phyloP scores from a whole-genome alignment of 2,329 filamentous ascomycete genomes.

The Stagonosporopsis cucurbitacearum region DNA sequence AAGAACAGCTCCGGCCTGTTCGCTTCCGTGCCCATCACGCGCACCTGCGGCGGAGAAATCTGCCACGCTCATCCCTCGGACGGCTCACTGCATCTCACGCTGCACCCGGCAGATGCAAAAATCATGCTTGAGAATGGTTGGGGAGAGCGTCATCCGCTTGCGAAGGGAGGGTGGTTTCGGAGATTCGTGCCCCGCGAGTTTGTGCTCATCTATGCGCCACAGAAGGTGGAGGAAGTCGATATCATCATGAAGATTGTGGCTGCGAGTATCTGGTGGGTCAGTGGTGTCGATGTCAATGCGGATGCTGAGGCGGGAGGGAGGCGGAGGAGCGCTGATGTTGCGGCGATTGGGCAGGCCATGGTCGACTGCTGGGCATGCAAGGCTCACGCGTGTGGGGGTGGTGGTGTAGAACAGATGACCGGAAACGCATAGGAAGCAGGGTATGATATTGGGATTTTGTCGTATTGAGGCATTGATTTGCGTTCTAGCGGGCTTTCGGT shows the following conservation, averaged over 20 bases:
- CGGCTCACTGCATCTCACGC: constrained; percentile 76
- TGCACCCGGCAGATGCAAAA: constrained; percentile 79
- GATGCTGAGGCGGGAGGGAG: constrained; percentile 18
- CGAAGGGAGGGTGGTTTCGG: constrained; percentile 69
- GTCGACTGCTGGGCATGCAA: constrained; percentile 38
- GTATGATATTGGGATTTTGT: not conserved
- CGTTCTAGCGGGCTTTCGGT: constrained; percentile 10
- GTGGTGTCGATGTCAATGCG: constrained; percentile 45
- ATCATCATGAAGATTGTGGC: constrained; percentile 73
- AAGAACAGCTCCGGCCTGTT: constrained; percentile 83
- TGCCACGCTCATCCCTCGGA: constrained; percentile 81
- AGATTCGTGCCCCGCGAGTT: constrained; percentile 77
- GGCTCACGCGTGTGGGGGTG: constrained; percentile 32
- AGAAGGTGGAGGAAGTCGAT: constrained; percentile 70
- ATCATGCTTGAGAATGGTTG: constrained; percentile 76
- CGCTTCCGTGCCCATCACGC: constrained; percentile 68
- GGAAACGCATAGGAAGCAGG: constrained; percentile 25
- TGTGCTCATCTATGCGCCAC: constrained; percentile 81
- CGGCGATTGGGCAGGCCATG: constrained; percentile 28
- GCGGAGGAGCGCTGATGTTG: constrained; percentile 35
- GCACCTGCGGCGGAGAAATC: constrained; percentile 79
- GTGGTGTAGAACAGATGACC: constrained; percentile 35
- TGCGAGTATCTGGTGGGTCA: constrained; percentile 75
- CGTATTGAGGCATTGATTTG: constrained; percentile 5
- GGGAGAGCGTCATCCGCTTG: constrained; percentile 73